Evolutionary conservation across 305 asterid genomes (phyloP).

Genomic region (Fraxinus sp.): DNA sequence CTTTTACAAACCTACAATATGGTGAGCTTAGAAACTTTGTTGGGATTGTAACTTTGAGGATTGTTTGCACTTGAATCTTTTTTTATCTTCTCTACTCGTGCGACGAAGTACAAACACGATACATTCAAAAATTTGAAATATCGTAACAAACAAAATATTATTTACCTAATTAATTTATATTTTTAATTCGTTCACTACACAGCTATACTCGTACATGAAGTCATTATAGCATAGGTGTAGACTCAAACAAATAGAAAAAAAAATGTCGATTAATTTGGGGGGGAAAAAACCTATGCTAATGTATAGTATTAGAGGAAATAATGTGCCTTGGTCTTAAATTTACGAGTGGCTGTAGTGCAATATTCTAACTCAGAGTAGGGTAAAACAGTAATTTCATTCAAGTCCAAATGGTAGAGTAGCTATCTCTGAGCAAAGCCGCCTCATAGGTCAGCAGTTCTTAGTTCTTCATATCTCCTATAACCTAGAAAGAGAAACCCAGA

Average conservation of each 20-base stretch:
- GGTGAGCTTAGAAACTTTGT: too few relatives aligned
- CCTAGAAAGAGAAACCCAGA: conserved; percentile 30
- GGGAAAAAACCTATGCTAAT: background rate
- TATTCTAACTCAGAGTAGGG: conserved; percentile 25
- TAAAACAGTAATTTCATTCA: conserved; percentile 43
- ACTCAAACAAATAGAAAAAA: background rate
- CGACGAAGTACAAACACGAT: background rate
- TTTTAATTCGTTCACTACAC: background rate
- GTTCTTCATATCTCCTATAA: conserved; percentile 12
- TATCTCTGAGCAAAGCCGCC: conserved; percentile 66
- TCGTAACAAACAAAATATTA: too few relatives aligned
- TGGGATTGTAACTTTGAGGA: too few relatives aligned
- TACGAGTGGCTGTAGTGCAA: conserved; percentile 34
- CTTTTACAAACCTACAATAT: too few relatives aligned
- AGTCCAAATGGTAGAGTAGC: conserved; percentile 34
- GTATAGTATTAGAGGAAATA: background rate
- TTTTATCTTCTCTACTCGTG: too few relatives aligned
- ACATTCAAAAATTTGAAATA: too few relatives aligned
- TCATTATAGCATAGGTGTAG: background rate
- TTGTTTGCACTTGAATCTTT: too few relatives aligned
- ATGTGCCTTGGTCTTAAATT: background rate
- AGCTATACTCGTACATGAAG: background rate
- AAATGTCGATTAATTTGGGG: background rate
- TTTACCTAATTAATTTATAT: background rate
- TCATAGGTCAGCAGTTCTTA: conserved; percentile 44